Base-by-base conservation (phyloP, 2,329 filamentous ascomycete species). In the Verticillium nonalfalfae region DNA sequence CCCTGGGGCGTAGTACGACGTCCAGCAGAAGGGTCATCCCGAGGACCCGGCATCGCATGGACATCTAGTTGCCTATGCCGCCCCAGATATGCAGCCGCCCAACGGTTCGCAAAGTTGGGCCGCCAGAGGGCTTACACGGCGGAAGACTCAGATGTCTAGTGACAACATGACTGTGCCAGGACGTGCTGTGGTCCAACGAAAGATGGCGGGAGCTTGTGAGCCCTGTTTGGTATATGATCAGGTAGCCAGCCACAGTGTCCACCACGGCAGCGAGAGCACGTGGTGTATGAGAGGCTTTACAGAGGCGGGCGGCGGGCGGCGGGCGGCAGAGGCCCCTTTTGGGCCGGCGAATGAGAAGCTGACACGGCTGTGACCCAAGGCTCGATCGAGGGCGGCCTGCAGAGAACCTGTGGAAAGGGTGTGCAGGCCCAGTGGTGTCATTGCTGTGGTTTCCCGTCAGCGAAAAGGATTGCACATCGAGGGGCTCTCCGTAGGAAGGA, bases 41-140 rank as follows among this genome's bases (percentile, higher is more conserved):
- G 52, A 38, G 18, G 21, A 39, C 35, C 38, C 18, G 55, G 57
- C 34, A 50, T 58, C 26, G 39, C 15, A 21, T 18, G 26, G 31
- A 21, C 39, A 63, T 63, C 58, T 63, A 58, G 57, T 56, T 58
- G 63, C 59, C 58, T 62, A 21, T 57, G 13, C n/a, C 50, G 54
- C 26, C 39, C 55, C 59, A 26, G 50, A 59, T 52, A 62, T 63
- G 35, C 56, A 50, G 62, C 52, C 57, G 62, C 62, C 63, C 63
- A 40, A 64, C 11, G 18, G 50, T 45, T 45, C 56, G 61, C 54
- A 7, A 18, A 56, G 57, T 64, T 63, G 63, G 63, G 63, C 62
- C 60, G 62, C 59, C 58, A 62, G 18, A 54, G 52, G 45, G 58
- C 58, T 26, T 36, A 36, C 35, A 36, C 35, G 13, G 45, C n/a